Conservation (phyloP, 805 yeast genomes). For the Suhomyces canberraensis region DNA sequence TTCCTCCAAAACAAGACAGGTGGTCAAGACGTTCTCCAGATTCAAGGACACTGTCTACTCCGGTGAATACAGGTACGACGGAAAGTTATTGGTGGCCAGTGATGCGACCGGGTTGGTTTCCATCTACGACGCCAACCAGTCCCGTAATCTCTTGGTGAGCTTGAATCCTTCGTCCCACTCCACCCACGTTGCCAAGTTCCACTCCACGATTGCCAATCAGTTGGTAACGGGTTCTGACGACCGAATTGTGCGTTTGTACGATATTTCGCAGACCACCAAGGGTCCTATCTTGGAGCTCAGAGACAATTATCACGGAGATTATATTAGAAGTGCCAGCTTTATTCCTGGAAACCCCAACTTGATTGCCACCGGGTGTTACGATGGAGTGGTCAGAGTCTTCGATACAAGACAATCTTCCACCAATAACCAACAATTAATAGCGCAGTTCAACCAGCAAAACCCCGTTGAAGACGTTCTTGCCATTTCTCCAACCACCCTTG, state of each 20-base stretch:
- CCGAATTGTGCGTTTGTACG: slow-evolving; percentile 81
- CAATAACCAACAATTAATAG: slow-evolving; percentile 46
- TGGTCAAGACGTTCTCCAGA: slow-evolving; percentile 76
- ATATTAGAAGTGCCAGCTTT: slow-evolving; percentile 77
- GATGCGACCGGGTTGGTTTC: slow-evolving; percentile 94
- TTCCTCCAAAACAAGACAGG: slow-evolving; percentile 92
- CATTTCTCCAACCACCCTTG: slow-evolving; percentile 67
- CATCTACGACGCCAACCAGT: slow-evolving; percentile 78
- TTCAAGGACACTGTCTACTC: slow-evolving; percentile 90
- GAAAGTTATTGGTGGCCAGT: slow-evolving; percentile 87
- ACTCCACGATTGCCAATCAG: slow-evolving; percentile 70
- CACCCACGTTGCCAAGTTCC: slow-evolving; percentile 90
- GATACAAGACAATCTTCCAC: slow-evolving; percentile 59
- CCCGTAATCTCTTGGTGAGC: slow-evolving; percentile 75
- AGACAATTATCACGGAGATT: slow-evolving; percentile 74
- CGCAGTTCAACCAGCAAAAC: slow-evolving; percentile 61
- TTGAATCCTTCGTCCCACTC: slow-evolving; percentile 83
- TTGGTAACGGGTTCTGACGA: slow-evolving; percentile 90
- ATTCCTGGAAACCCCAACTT: slow-evolving; percentile 73
- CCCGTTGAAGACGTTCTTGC: slow-evolving; percentile 88
- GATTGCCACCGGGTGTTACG: slow-evolving; percentile 92
- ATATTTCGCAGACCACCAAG: slow-evolving; percentile 65
- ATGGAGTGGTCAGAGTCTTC: slow-evolving; percentile 77
- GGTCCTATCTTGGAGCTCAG: slow-evolving; percentile 67
- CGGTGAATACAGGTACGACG: slow-evolving; percentile 90